Evolutionary conservation across 2,329 filamentous ascomycete species (phyloP).

Genomic region (Sporothrix curviconia): DNA sequence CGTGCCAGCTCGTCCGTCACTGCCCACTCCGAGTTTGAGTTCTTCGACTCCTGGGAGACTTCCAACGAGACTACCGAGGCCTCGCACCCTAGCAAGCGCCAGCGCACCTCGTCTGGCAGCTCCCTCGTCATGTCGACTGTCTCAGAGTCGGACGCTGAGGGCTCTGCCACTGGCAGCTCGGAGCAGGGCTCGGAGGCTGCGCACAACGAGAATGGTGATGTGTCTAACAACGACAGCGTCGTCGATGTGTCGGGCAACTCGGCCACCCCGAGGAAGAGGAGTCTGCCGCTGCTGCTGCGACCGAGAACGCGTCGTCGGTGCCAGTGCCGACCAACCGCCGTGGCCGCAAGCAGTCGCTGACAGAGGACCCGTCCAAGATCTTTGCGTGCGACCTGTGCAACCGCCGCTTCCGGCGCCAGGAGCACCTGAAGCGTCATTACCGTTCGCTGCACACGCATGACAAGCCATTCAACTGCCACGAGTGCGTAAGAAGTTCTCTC

Average conservation of each 20-base stretch:
- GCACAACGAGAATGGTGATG: constrained; percentile 10
- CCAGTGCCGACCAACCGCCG: constrained; percentile 72
- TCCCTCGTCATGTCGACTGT: constrained; percentile 37
- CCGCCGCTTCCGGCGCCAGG: constrained; percentile 93
- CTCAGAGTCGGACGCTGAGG: constrained; percentile 3
- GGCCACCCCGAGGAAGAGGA: constrained; percentile 23
- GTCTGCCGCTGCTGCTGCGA: neutral
- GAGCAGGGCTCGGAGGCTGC: constrained; percentile 27
- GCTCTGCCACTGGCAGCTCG: constrained; percentile 26
- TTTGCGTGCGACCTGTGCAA: constrained; percentile 96
- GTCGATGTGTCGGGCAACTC: constrained; percentile 21
- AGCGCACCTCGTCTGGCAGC: constrained; percentile 37
- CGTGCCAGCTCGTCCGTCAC: constrained; percentile 61
- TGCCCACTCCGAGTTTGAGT: constrained; percentile 72
- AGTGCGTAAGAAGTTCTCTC: constrained; percentile 99
- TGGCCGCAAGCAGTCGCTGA: constrained; percentile 95
- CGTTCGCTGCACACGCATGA: constrained; percentile 96
- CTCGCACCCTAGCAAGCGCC: constrained; percentile 53
- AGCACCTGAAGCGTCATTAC: constrained; percentile 98
- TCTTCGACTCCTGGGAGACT: constrained; percentile 63
- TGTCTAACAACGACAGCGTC: constrained; percentile 25
- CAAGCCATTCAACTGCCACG: constrained; percentile 95
- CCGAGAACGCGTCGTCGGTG: constrained; percentile 28
- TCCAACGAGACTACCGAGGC: constrained; percentile 50
- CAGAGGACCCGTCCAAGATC: constrained; percentile 96